These are phyloP conservation scores for Hirschioporus abietinus DNA, from an alignment of 768 basidiomycete species.

Conservation along the genomic window DNA sequence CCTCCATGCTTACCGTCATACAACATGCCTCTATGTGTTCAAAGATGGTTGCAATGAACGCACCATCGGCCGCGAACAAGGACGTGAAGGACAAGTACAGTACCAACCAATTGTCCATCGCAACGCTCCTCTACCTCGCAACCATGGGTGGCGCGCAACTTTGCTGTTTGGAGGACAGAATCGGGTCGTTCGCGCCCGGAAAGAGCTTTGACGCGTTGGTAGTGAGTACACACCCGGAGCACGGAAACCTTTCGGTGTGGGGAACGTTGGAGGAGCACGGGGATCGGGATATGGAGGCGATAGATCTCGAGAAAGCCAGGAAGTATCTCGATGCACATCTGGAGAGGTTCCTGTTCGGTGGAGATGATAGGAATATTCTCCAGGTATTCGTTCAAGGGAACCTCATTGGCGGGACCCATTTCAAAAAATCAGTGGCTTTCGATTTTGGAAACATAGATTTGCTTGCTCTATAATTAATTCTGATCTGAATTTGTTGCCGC, in stretches of 20 bases:
- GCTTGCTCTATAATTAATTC: too few species aligned
- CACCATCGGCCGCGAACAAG: constrained; percentile 11
- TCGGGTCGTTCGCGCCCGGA: constrained; percentile 74
- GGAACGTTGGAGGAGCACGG: constrained; percentile 32
- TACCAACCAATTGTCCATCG: constrained; percentile 51
- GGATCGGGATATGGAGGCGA: constrained; percentile 16
- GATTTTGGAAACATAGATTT: too few species aligned
- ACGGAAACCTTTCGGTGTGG: constrained; percentile 57
- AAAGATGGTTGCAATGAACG: constrained; percentile 62
- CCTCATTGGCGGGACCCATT: constrained; percentile 64
- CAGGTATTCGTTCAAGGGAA: constrained; percentile 82
- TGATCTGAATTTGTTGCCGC: too few species aligned
- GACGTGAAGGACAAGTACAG: constrained; percentile 40
- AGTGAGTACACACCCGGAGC: constrained; percentile 49
- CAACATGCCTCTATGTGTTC: constrained; percentile 76
- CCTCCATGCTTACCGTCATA: constrained; percentile 72
- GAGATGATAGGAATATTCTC: constrained; percentile 79
- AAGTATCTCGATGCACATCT: constrained; percentile 50
- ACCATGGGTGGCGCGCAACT: constrained; percentile 89
- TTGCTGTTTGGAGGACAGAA: constrained; percentile 57
- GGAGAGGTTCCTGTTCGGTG: constrained; percentile 82
- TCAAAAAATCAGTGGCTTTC: not conserved
- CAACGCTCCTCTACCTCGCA: constrained; percentile 82
- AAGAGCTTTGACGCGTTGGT: constrained; percentile 90
- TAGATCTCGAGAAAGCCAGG: constrained; percentile 22